Percentiles rank a stretch among this genome's conserved stretches.
These are phyloP conservation scores for Ocimum tenuiflorum DNA, from an alignment of 257 asterid species.

Conservation along the genomic window DNA sequence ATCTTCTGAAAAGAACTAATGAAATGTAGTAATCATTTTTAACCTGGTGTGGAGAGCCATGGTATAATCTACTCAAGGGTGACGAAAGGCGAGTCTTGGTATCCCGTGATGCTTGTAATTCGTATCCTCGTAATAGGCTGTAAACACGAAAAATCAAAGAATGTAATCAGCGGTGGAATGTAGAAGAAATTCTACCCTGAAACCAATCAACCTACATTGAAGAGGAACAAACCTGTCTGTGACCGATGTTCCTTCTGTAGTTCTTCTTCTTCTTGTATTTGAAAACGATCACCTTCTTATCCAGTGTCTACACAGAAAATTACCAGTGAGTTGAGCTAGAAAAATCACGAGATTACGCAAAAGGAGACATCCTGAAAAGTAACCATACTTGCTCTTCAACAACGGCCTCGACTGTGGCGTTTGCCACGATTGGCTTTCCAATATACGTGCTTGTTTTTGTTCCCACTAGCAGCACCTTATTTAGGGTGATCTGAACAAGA, in stretches of 20 bases:
- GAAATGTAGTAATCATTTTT: slow-evolving; percentile 8
- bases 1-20: slow-evolving; percentile 17
- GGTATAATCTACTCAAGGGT: slow-evolving; percentile 36
- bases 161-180: too few relatives aligned
- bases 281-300: slow-evolving; percentile 82
- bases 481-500: slow-evolving; percentile 56
- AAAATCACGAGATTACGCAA: background rate
- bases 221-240: slow-evolving; percentile 63
- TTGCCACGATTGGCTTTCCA: slow-evolving; percentile 78
- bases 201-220: background rate
- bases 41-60: slow-evolving; percentile 3
- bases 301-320: slow-evolving; percentile 42
- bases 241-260: slow-evolving; percentile 88
- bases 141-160: background rate
- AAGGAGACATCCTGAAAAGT: background rate
- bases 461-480: slow-evolving; percentile 86
- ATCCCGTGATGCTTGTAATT: slow-evolving; percentile 74
- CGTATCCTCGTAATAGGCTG: slow-evolving; percentile 96
- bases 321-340: slow-evolving; percentile 10
- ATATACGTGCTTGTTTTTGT: slow-evolving; percentile 75
- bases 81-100: slow-evolving; percentile 67
- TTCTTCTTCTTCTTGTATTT: slow-evolving; percentile 87
- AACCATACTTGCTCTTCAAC: slow-evolving; percentile 84
- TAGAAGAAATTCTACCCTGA: too few relatives aligned
- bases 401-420: slow-evolving; percentile 69